These are phyloP conservation scores for Linnemannia hyalina DNA, from an alignment of 192 early-diverging fungal genomes.

Conservation along the genomic window DNA sequence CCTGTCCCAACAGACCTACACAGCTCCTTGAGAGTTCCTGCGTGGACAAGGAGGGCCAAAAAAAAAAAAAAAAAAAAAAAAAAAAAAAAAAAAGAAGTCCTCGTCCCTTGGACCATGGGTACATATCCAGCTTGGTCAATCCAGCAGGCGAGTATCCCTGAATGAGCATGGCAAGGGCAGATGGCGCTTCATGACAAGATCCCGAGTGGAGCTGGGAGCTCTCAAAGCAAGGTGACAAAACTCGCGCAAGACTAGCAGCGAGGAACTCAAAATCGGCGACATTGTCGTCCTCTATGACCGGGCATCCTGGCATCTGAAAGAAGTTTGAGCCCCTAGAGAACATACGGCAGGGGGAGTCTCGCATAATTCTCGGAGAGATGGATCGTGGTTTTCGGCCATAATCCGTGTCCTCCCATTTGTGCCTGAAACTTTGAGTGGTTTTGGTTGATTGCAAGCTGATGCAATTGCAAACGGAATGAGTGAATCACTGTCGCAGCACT, in stretches of 20 bases:
- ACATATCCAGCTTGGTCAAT: neutral
- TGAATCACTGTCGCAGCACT: too few relatives aligned
- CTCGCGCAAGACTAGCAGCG: neutral
- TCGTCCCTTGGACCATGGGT: neutral
- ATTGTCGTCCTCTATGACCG: neutral
- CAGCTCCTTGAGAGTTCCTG: neutral
- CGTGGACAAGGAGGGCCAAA: neutral
- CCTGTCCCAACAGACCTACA: neutral
- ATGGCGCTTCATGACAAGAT: neutral
- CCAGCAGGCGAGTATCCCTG: neutral
- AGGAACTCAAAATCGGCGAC: neutral
- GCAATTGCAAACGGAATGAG: too few relatives aligned
- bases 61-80: neutral
- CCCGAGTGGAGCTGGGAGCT: neutral
- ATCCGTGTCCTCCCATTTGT: too few relatives aligned
- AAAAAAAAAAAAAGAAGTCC: neutral
- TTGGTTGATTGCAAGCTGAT: too few relatives aligned
- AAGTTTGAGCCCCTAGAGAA: neutral
- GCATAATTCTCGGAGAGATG: neutral
- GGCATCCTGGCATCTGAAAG: too few relatives aligned
- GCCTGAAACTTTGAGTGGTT: too few relatives aligned
- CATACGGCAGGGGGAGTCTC: neutral
- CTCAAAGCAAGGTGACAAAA: neutral
- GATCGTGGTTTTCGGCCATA: too few relatives aligned
- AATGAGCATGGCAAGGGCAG: neutral